Conservation (phyloP, 2,329 filamentous ascomycete genomes). For the Bipolaris oryzae region DNA sequence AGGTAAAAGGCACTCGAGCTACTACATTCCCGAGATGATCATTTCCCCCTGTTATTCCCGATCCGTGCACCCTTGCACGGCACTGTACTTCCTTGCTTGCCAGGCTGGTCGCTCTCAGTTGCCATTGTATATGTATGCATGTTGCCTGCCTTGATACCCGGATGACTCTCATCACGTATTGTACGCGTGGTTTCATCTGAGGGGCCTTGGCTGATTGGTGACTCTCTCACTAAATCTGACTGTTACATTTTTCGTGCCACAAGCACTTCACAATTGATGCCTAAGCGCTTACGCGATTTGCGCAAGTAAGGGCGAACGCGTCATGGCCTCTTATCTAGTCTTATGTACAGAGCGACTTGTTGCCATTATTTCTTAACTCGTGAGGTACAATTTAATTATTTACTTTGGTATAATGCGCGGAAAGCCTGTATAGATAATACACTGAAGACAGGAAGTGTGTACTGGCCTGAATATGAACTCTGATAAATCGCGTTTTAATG, state of each 20-base stretch:
- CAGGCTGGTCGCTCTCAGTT: background rate
- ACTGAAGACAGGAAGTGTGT: background rate
- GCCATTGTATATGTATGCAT: background rate
- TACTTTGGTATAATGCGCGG: background rate
- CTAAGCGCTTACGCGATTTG: conserved; percentile 4
- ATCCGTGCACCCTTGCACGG: background rate
- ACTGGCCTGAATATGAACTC: background rate
- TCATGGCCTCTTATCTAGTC: background rate
- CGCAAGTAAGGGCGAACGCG: background rate
- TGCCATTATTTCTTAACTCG: background rate
- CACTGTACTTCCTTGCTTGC: background rate
- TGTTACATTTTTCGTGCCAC: conserved; percentile 1
- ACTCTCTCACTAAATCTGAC: background rate
- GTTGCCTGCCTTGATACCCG: background rate
- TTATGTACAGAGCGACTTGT: background rate
- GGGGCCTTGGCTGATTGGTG: background rate
- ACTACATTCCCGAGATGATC: background rate
- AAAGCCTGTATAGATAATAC: background rate
- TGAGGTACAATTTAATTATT: background rate
- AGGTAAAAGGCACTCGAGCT: background rate
- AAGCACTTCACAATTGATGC: background rate
- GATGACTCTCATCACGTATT: background rate
- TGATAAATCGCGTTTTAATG: background rate
- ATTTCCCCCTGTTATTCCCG: conserved; percentile 5
- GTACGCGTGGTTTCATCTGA: background rate